Conservation (phyloP, 2,329 filamentous ascomycete species). For the Microdochium paspali region DNA sequence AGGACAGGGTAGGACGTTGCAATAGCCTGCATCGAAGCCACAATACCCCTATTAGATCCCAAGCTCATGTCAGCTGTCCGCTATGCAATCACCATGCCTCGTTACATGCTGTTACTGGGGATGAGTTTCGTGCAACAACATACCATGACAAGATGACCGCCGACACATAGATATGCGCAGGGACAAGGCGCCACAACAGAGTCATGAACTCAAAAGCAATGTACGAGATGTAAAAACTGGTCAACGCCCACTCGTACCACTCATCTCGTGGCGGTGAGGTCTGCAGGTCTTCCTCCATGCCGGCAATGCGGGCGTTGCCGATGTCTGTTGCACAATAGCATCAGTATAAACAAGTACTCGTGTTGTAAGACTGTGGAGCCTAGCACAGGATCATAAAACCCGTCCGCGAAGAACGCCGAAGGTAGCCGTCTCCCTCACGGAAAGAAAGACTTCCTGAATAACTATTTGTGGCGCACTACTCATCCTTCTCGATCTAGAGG, state of each 20-base stretch:
- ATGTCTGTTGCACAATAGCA: slow-evolving; percentile 49
- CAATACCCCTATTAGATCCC: slow-evolving; percentile 70
- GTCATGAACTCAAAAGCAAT: slow-evolving; percentile 58
- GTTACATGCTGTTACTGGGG: not conserved
- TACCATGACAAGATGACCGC: not conserved
- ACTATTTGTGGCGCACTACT: no score
- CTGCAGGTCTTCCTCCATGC: slow-evolving; percentile 53
- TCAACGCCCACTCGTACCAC: slow-evolving; percentile 53
- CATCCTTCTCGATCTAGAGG: no score
- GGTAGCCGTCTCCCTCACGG: not conserved
- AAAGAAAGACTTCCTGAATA: not conserved
- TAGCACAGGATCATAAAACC: no score
- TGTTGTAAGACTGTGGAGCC: no score
- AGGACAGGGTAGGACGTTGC: slow-evolving; percentile 54
- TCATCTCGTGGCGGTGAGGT: slow-evolving; percentile 30
- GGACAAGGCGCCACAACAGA: slow-evolving; percentile 49
- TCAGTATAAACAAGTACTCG: no score
- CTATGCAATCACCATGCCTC: no score
- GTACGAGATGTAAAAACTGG: slow-evolving; percentile 54
- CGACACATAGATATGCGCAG: slow-evolving; percentile 48
- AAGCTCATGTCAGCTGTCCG: slow-evolving; percentile 28
- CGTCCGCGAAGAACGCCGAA: not conserved
- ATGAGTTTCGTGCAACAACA: not conserved
- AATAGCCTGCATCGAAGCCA: slow-evolving; percentile 64
- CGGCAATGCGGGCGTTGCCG: slow-evolving; percentile 53